Evolutionary conservation across 2,329 filamentous ascomycete species (phyloP), one percentile per base, ranked within the genome.

Genomic region (Dactylellina haptotyla): DNA sequence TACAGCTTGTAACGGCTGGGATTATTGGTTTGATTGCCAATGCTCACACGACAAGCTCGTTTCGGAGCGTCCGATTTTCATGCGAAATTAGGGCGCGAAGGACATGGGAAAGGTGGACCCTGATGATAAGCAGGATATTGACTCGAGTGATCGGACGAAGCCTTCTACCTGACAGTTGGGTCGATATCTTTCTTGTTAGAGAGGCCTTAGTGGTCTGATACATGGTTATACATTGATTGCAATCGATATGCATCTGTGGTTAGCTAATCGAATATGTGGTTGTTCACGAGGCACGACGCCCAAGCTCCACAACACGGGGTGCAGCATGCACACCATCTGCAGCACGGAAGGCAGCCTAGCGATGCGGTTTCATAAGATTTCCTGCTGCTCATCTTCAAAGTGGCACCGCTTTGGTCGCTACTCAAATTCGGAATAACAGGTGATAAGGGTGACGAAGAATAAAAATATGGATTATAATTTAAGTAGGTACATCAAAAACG

Each of bases 321-420:
- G 16, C 50, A 54, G 28, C 39, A 34, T 54, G 30, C 50, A 39
- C 16, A 54, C 50, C 25, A 39, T 37, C 12, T 54, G 50, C 50
- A 54, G 20, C 16, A 39, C 50, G 30, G 30, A 12, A 20, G 16
- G 50, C 20, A 54, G 30, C 48, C 48, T 53, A 23, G 48, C 14
- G 8, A 30, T 12, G 1, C 12, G 3, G 23, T 50, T 30, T 50
- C 46, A 30, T 18, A n/a, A n/a, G n/a, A n/a, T n/a, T n/a, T n/a
- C n/a, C n/a, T n/a, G n/a, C n/a, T n/a, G n/a, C n/a, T n/a, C n/a
- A n/a, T n/a, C n/a, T n/a, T n/a, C n/a, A n/a, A n/a, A n/a, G n/a
- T n/a, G n/a, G n/a, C n/a, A n/a, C n/a, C n/a, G n/a, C n/a, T n/a
- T n/a, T n/a, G n/a, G n/a, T n/a, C n/a, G n/a, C n/a, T n/a, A n/a